Evolutionary conservation across 2,329 filamentous ascomycete genomes (phyloP).

Genomic region (Fusarium coffeatum): DNA sequence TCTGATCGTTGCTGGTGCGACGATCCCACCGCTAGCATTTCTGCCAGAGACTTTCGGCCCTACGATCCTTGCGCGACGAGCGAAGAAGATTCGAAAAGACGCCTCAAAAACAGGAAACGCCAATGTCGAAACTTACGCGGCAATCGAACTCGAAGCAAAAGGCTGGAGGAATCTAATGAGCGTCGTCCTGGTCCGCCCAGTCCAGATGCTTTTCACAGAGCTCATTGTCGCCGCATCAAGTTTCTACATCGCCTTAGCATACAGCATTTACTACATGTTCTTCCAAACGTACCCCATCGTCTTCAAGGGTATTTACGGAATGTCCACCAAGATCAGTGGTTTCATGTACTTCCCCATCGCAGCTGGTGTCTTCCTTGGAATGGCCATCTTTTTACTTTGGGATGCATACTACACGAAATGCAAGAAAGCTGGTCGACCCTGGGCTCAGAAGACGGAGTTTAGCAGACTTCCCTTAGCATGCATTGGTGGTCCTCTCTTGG

Average conservation of each 20-base stretch:
- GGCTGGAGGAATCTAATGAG: constrained; percentile 12
- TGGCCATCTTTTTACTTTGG: constrained; percentile 27
- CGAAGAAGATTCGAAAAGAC: not conserved
- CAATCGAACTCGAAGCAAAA: not conserved
- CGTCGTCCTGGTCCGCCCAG: constrained; percentile 16
- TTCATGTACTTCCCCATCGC: constrained; percentile 22
- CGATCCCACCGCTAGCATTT: constrained; percentile 40
- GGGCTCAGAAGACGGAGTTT: constrained; percentile 28
- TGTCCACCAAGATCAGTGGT: constrained; percentile 11
- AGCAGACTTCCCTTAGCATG: constrained; percentile 37
- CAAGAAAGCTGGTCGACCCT: constrained; percentile 4
- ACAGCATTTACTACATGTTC: constrained; percentile 36
- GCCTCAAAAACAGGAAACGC: not conserved
- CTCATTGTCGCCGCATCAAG: constrained; percentile 29
- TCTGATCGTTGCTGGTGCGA: constrained; percentile 44
- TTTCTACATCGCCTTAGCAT: constrained; percentile 26
- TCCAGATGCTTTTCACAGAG: constrained; percentile 27
- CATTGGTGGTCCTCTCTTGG: constrained; percentile 21
- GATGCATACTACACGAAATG: constrained; percentile 20
- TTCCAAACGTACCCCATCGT: constrained; percentile 40
- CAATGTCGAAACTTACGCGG: not conserved
- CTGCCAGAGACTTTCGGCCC: constrained; percentile 41
- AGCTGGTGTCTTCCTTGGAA: not conserved
- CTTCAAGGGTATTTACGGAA: constrained; percentile 24
- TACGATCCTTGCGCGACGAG: constrained; percentile 11